Evolutionary conservation across 441 rosid species (phyloP).

Genomic region (Euphorbia corollata): DNA sequence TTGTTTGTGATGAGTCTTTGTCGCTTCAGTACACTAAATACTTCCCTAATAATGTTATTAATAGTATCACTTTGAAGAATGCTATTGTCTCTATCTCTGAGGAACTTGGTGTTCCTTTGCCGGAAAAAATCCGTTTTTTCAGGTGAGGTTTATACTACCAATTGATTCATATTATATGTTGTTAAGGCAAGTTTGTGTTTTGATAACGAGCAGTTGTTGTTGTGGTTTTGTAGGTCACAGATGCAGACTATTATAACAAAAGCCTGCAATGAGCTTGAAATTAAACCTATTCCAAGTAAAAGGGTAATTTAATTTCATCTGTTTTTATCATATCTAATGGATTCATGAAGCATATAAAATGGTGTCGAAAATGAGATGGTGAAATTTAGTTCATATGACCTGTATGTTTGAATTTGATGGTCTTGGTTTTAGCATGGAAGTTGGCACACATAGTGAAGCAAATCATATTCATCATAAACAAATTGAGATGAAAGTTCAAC

Average conservation of each 20-base stretch:
- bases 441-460: too few species aligned
- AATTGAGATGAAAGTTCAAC: not conserved
- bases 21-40: constrained; percentile 84
- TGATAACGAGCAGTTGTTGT: not conserved
- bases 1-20: constrained; percentile 77
- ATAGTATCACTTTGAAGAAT: constrained; percentile 76
- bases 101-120: constrained; percentile 67
- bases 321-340: not conserved
- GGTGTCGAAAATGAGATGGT: not conserved
- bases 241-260: constrained; percentile 90
- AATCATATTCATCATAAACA: too few species aligned
- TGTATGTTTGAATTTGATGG: too few species aligned
- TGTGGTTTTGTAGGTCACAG: constrained; percentile 55
- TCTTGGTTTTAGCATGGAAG: too few species aligned
- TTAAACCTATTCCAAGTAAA: constrained; percentile 79
- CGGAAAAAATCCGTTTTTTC: constrained; percentile 74
- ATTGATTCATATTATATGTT: too few species aligned
- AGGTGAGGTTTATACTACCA: constrained; percentile 32
- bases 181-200: not conserved
- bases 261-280: constrained; percentile 80
- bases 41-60: constrained; percentile 87
- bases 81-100: constrained; percentile 58
- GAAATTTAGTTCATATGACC: too few species aligned
- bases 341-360: not conserved
- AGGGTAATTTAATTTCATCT: constrained; percentile 37